Percentiles rank a stretch among this genome's conserved stretches.
Conservation (phyloP, 1,284 basidiomycete genomes). For the Phylloboletellus chloephorus region DNA sequence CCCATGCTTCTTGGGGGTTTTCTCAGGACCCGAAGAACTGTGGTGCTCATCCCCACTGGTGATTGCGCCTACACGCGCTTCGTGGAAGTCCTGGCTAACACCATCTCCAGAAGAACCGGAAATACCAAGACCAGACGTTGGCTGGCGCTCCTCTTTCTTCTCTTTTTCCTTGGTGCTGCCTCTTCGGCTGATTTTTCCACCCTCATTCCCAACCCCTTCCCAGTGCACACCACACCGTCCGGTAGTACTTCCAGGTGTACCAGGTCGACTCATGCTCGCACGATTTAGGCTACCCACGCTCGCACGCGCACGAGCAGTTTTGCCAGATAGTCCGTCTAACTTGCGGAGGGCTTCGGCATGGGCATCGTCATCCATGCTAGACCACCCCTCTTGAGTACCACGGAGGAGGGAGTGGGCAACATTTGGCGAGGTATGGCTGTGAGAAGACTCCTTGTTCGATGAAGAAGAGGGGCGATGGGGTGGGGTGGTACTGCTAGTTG, state of each 20-base stretch:
- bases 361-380: slow-evolving; percentile 76
- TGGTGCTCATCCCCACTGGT: slow-evolving; percentile 49
- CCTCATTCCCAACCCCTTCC: slow-evolving; percentile 52
- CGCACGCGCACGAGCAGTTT: slow-evolving; percentile 60
- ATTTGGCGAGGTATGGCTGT: slow-evolving; percentile 49
- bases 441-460: slow-evolving; percentile 39
- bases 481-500: slow-evolving; percentile 42
- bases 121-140: slow-evolving; percentile 34
- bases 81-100: slow-evolving; percentile 34
- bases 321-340: slow-evolving; percentile 83
- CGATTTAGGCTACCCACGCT: slow-evolving; percentile 63
- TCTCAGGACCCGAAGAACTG: slow-evolving; percentile 45
- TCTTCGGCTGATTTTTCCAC: slow-evolving; percentile 48
- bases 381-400: slow-evolving; percentile 81
- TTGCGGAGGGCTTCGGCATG: slow-evolving; percentile 91
- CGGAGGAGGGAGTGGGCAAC: slow-evolving; percentile 76
- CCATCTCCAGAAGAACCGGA: slow-evolving; percentile 29
- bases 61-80: slow-evolving; percentile 37
- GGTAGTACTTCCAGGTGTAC: slow-evolving; percentile 54
- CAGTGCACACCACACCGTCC: slow-evolving; percentile 54
- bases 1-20: slow-evolving; percentile 58
- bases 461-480: slow-evolving; percentile 40
- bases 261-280: slow-evolving; percentile 65
- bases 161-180: slow-evolving; percentile 47
- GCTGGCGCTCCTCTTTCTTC: slow-evolving; percentile 36